Conservation (phyloP, 257 asterid species). For the Solanum dulcamara region DNA sequence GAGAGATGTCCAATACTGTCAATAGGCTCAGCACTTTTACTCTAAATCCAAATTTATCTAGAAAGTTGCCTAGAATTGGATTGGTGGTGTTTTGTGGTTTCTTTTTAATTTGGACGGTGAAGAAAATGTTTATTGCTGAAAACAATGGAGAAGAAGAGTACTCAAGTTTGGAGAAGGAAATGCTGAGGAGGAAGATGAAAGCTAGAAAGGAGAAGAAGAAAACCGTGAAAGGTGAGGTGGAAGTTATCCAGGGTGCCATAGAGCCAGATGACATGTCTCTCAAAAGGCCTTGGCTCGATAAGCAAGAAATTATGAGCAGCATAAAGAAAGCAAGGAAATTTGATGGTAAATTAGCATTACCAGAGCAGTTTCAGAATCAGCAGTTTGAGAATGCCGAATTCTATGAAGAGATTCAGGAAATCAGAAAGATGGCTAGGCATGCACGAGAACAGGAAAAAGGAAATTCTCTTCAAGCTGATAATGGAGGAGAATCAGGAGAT, state of each 20-base stretch:
- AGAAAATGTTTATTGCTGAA: constrained; percentile 18
- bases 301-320: constrained; percentile 41
- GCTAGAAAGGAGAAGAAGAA: constrained; percentile 46
- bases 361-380: constrained; percentile 13
- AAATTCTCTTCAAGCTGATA: constrained; percentile 8
- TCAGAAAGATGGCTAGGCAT: constrained; percentile 59
- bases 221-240: constrained; percentile 43
- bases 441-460: constrained; percentile 57
- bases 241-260: constrained; percentile 34
- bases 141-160: constrained; percentile 20
- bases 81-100: constrained; percentile 45
- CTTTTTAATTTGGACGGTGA: constrained; percentile 33
- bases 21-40: constrained; percentile 10
- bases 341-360: constrained; percentile 4
- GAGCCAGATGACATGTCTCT: constrained; percentile 25
- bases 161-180: constrained; percentile 64
- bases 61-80: constrained; percentile 44
- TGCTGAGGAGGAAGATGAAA: constrained; percentile 61
- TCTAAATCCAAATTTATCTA: constrained; percentile 21
- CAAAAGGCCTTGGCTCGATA: constrained; percentile 64
- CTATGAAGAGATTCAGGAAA: constrained; percentile 44
- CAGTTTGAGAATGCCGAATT: constrained; percentile 16
- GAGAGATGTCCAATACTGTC: constrained; percentile 19
- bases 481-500: constrained; percentile 25
- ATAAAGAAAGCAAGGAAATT: constrained; percentile 38